A percentile compares a stretch with the other conserved stretches of the same genome.
Evolutionary conservation across 805 yeast genomes (phyloP).

Genomic region (Monosporozyma yasuniensis): DNA sequence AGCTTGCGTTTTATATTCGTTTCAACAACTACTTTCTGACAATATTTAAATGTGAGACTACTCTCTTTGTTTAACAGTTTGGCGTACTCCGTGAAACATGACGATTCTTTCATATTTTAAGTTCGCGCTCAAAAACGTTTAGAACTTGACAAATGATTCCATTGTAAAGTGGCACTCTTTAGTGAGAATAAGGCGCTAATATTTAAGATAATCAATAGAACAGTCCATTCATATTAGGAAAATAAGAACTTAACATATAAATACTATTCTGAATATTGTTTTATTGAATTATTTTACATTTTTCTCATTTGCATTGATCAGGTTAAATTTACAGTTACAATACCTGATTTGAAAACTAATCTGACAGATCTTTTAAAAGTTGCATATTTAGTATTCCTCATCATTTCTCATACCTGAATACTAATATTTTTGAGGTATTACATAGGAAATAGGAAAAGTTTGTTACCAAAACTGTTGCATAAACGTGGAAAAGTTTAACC

Average conservation of each 20-base stretch:
- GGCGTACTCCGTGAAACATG: background rate
- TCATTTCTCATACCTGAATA: background rate
- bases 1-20: background rate
- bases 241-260: background rate
- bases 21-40: background rate
- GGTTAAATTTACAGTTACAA: background rate
- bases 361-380: background rate
- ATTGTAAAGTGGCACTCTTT: background rate
- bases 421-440: background rate
- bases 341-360: background rate
- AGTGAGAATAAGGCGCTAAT: background rate
- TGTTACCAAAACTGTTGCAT: background rate
- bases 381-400: background rate
- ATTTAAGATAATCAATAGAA: background rate
- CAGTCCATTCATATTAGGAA: background rate
- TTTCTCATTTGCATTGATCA: background rate
- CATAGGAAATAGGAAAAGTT: background rate
- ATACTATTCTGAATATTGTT: background rate
- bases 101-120: background rate
- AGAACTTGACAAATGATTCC: background rate
- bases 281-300: background rate
- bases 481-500: background rate
- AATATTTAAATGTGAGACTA: background rate
- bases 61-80: background rate
- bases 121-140: background rate